A percentile compares a stretch with the other conserved stretches of the same genome.
phyloP scores from a whole-genome alignment of 2,329 filamentous ascomycete genomes.

The Mollisiaceae sp. region DNA sequence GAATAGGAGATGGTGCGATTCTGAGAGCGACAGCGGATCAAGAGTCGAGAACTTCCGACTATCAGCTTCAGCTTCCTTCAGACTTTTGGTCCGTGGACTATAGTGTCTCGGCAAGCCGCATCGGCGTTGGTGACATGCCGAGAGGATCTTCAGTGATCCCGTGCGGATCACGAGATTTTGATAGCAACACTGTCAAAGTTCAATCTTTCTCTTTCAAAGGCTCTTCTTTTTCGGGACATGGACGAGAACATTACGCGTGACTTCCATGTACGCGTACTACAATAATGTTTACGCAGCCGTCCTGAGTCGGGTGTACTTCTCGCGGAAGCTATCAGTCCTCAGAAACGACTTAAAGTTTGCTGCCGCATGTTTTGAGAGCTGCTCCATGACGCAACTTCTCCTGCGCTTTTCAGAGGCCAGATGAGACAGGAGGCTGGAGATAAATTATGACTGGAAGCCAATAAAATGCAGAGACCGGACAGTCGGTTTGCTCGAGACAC shows the following conservation, averaged over 20 bases:
- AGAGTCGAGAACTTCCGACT: slow-evolving; percentile 25
- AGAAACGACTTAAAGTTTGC: slow-evolving; percentile 6
- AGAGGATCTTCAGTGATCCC: slow-evolving; percentile 32
- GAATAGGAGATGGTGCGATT: background rate
- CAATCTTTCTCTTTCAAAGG: background rate
- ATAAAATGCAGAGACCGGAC: slow-evolving; percentile 10
- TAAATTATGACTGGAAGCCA: slow-evolving; percentile 18
- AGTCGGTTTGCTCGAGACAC: slow-evolving; percentile 12
- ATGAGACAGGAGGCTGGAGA: slow-evolving; percentile 29
- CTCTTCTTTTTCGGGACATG: no score
- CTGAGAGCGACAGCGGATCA: slow-evolving; percentile 19
- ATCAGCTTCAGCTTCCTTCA: slow-evolving; percentile 18
- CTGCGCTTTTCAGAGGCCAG: slow-evolving; percentile 15
- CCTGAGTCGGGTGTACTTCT: background rate
- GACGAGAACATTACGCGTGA: background rate
- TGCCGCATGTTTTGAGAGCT: background rate
- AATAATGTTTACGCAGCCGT: background rate
- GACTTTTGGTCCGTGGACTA: slow-evolving; percentile 18
- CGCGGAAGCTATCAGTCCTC: slow-evolving; percentile 1
- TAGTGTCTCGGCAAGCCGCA: slow-evolving; percentile 37
- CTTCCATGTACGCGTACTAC: background rate
- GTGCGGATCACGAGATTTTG: slow-evolving; percentile 29
- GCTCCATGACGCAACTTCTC: slow-evolving; percentile 18
- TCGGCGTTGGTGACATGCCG: slow-evolving; percentile 27
- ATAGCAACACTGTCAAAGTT: background rate